A percentile compares a stretch with the other conserved stretches of the same genome.
phyloP scores from a whole-genome alignment of 495 filamentous ascomycete genomes.

The Letharia columbiana region DNA sequence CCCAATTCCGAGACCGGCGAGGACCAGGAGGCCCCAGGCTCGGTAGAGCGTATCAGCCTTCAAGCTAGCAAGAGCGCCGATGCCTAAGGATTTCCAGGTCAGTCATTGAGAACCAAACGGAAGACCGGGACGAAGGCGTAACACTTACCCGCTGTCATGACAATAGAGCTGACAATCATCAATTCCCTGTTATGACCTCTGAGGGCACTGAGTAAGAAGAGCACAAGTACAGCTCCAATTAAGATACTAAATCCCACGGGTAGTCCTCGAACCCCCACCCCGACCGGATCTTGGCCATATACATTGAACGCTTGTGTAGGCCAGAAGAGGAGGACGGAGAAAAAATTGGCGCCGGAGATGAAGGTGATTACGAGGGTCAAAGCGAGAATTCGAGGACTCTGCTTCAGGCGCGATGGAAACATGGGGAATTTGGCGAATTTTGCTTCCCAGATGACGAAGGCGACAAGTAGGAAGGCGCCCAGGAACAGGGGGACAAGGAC shows the following conservation, averaged over 20 bases:
- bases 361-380: conserved; percentile 64
- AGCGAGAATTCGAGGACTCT: conserved; percentile 52
- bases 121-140: not conserved
- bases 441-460: conserved; percentile 51
- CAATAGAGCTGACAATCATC: conserved; percentile 49
- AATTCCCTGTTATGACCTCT: conserved; percentile 56
- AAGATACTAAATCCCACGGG: conserved; percentile 59
- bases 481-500: conserved; percentile 53
- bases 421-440: conserved; percentile 56
- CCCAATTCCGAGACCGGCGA: conserved; percentile 63
- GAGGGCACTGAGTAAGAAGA: conserved; percentile 51
- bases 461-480: conserved; percentile 44
- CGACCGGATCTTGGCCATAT: conserved; percentile 59
- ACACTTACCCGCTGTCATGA: conserved; percentile 58
- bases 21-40: conserved; percentile 52
- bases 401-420: conserved; percentile 54
- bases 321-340: conserved; percentile 66
- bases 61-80: conserved; percentile 51
- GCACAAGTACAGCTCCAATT: conserved; percentile 52
- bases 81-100: conserved; percentile 33
- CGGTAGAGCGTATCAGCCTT: conserved; percentile 49
- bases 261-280: conserved; percentile 57
- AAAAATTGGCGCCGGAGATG: conserved; percentile 68
- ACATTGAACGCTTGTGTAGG: conserved; percentile 67
- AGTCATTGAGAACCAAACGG: not conserved